Evolutionary conservation across 176 grass and related monocot genomes (phyloP), one percentile per base, ranked within the genome.

Genomic region (Leersia perrieri): DNA sequence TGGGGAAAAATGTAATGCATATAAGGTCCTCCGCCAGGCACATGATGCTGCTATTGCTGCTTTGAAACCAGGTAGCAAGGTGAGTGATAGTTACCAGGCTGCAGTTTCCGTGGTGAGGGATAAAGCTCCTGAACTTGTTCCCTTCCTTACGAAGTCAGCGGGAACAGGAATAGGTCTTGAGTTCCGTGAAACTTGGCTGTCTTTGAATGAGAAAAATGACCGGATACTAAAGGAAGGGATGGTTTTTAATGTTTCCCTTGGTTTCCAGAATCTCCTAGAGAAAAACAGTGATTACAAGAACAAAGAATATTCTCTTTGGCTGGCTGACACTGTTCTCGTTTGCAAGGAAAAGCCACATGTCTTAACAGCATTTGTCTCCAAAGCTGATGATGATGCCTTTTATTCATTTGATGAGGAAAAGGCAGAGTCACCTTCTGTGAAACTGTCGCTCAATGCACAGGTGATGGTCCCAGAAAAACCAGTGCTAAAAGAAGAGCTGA

Each of bases 221-320:
- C 65, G 30, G 3, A n/a, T 20, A 15, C 39, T 97, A 10, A 90
- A 91, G 61, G 27, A 73, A 30, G 94, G 91, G 15, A 97, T 94
- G 94, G 58, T 92, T 80, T 97, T 97, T 65, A 97, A 94, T 74
- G 87, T 94, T 11, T 97, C 84, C 16, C 81, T 97, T 83, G 94
- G 94, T 87, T 92, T 97, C 3, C 91, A 97, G 16, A 97, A 94
- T 53, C 60, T 94, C 22, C 63, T 7, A 32, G 82, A 80, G 23
- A 23, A 87, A 18, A 80, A 57, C 14, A 78, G 60, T 8, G 73
- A 87, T 90, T 74, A 83, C 0, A 93, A 97, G 65, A 87, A 68
- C 1, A 84, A 94, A 76, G 66, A 88, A 28, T 88, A 86, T n/a
- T 91, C 91, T 62, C 41, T 97, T 7, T 84, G 70, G 66, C 44